A percentile compares a stretch with the other conserved stretches of the same genome.
Evolutionary conservation across 805 yeast genomes (phyloP).

Genomic region (Jamesozyma spencerorum): DNA sequence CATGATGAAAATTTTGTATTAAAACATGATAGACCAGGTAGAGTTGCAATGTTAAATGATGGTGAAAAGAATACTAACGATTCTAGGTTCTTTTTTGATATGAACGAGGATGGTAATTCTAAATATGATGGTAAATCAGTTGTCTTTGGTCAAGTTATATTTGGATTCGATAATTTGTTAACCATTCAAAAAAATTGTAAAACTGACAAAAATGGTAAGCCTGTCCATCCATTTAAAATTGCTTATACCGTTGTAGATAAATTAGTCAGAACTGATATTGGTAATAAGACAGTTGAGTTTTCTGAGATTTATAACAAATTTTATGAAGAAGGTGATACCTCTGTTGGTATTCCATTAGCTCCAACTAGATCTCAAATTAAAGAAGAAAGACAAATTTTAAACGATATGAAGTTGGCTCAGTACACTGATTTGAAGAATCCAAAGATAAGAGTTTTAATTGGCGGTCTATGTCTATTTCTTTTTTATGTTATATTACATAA

Average conservation of each 20-base stretch:
- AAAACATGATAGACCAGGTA: conserved; percentile 60
- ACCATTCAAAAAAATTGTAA: conserved; percentile 45
- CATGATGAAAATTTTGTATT: conserved; percentile 68
- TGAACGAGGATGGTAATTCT: conserved; percentile 35
- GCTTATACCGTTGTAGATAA: conserved; percentile 27
- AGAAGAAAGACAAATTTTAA: conserved; percentile 12
- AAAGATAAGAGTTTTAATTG: conserved; percentile 11
- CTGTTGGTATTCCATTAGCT: conserved; percentile 21
- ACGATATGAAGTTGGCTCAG: conserved; percentile 12
- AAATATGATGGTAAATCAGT: conserved; percentile 59
- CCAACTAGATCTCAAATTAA: conserved; percentile 5
- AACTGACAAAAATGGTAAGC: conserved; percentile 30
- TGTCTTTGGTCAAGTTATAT: conserved; percentile 68
- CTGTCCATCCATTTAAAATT: conserved; percentile 37
- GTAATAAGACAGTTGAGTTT: conserved; percentile 18
- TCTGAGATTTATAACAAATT: conserved; percentile 17
- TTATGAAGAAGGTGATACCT: conserved; percentile 19
- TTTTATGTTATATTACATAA: conserved; percentile 10
- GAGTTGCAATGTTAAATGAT: conserved; percentile 63
- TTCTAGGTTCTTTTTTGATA: conserved; percentile 62
- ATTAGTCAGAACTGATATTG: conserved; percentile 14
- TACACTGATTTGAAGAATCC: conserved; percentile 14
- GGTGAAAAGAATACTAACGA: conserved; percentile 55
- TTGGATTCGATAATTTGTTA: conserved; percentile 51
- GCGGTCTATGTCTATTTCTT: conserved; percentile 8